Base-by-base conservation (phyloP, 2,329 filamentous ascomycete genomes). In the Helminthosporium solani region DNA sequence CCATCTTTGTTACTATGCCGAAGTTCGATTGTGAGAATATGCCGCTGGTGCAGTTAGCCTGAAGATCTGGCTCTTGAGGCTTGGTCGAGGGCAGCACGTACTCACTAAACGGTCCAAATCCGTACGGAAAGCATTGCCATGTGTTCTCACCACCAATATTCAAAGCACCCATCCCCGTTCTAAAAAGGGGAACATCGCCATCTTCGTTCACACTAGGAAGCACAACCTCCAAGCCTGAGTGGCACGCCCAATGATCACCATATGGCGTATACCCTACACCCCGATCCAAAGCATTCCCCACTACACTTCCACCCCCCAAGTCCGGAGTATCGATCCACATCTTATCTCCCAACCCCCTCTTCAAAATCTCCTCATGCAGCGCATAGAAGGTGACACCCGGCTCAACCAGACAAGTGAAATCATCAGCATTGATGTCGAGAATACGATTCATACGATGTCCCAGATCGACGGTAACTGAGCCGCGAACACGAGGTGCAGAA, bases 361-460 rank as follows among this genome's bases (percentile, higher is more conserved):
- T 54, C 45, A 76, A 74, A 2, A 78, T 60, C 39, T 76, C 71
- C 19, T 68, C 68, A 42, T 59, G 44, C 23, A 86, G 75, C 1
- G 63, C 64, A 48, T 85, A 82, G 44, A 75, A 78, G 0, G 73
- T 75, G 6, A 78, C 76, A 2, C 75, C 76, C 0, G 73, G 73
- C 70, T 75, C 73, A n/a, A 75, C 67, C 0, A 75, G 66, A 37
- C 63, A 72, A n/a, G 66, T 70, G 8, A 60, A 68, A 34, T 69
- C 68, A 35, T 72, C 69, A 5, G 58, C 63, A 40, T 71, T 67
- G 53, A 74, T 64, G 19, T 70, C 61, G 7, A 75, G 52, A 43
- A 75, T 70, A 40, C 56, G 51, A 46, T 70, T 70, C 73, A 75
- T 75, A 28, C 71, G 60, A 23, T 55, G 57, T 7, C 73, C 73